These are phyloP conservation scores for Trametes cingulata DNA, from an alignment of 768 basidiomycete genomes.

Conservation along the genomic window DNA sequence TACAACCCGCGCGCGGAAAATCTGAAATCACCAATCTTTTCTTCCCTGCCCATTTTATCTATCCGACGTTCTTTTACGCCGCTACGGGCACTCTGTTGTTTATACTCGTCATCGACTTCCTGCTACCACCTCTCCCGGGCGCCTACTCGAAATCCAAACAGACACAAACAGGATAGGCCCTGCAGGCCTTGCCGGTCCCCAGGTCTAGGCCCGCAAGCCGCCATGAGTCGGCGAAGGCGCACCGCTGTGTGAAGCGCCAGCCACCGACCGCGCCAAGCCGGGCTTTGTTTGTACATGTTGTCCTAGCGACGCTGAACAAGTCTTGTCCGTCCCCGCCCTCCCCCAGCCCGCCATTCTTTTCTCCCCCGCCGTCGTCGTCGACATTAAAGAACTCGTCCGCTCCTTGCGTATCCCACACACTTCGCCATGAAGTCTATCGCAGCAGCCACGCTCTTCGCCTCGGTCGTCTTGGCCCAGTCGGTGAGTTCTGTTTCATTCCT, in stretches of 20 bases:
- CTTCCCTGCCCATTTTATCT: too few species aligned
- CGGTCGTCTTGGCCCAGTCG: conserved; percentile 48
- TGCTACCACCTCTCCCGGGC: too few species aligned
- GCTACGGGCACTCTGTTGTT: too few species aligned
- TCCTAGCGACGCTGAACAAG: conserved; percentile 22
- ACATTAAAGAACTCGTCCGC: conserved; percentile 40
- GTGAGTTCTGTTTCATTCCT: conserved; percentile 30
- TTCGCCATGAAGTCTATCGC: conserved; percentile 55
- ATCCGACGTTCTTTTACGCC: too few species aligned
- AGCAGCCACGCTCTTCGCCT: conserved; percentile 50
- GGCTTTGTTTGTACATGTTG: conserved; percentile 24
- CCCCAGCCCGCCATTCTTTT: conserved; percentile 18
- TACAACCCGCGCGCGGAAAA: too few species aligned
- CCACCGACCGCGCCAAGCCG: conserved; percentile 5
- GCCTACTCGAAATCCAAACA: too few species aligned
- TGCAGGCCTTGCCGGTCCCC: too few species aligned
- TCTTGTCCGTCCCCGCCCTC: neutral
- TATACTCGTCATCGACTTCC: too few species aligned
- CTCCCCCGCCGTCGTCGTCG: conserved; percentile 35
- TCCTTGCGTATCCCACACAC: conserved; percentile 31
- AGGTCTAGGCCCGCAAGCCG: neutral
- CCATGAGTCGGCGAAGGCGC: neutral
- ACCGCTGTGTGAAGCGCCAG: conserved; percentile 4
- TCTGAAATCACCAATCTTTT: too few species aligned
- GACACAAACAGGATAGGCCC: too few species aligned